These are phyloP conservation scores for Sporothrix schenckii DNA, from an alignment of 2,329 filamentous ascomycete genomes.

Conservation along the genomic window DNA sequence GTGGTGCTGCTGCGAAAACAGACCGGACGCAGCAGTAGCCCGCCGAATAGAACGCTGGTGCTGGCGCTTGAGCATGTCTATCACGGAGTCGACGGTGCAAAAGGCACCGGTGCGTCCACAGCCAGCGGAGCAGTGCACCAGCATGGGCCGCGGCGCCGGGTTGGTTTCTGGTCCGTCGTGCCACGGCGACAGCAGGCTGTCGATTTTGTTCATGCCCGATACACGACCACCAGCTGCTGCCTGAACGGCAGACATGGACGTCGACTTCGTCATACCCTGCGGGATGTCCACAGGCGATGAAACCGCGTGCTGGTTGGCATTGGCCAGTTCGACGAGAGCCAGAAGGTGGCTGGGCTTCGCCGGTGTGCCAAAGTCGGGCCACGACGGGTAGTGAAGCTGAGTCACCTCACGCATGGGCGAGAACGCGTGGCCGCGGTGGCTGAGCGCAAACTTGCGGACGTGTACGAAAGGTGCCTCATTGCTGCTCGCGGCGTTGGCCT, in stretches of 20 bases:
- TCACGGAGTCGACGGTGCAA: slow-evolving; percentile 92
- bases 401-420: slow-evolving; percentile 88
- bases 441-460: slow-evolving; percentile 83
- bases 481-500: slow-evolving; percentile 37
- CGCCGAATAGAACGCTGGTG: slow-evolving; percentile 37
- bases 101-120: slow-evolving; percentile 96
- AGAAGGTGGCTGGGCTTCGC: slow-evolving; percentile 86
- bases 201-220: slow-evolving; percentile 23
- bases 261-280: background rate
- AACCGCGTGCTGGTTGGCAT: slow-evolving; percentile 66
- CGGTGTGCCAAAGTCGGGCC: slow-evolving; percentile 95
- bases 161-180: slow-evolving; percentile 64
- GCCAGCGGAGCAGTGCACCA: slow-evolving; percentile 95
- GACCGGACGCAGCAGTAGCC: background rate
- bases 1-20: background rate
- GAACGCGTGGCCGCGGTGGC: slow-evolving; percentile 76
- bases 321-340: slow-evolving; percentile 85
- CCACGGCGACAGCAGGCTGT: slow-evolving; percentile 48
- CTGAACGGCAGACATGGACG: background rate
- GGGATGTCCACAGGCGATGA: slow-evolving; percentile 32
- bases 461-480: slow-evolving; percentile 73
- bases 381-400: slow-evolving; percentile 91
- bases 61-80: slow-evolving; percentile 96
- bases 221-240: background rate
- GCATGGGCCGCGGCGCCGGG: slow-evolving; percentile 64